Percentiles rank a stretch among this genome's conserved stretches.
These are phyloP conservation scores for Murraya paniculata DNA, from an alignment of 345 rosid species.

Conservation along the genomic window DNA sequence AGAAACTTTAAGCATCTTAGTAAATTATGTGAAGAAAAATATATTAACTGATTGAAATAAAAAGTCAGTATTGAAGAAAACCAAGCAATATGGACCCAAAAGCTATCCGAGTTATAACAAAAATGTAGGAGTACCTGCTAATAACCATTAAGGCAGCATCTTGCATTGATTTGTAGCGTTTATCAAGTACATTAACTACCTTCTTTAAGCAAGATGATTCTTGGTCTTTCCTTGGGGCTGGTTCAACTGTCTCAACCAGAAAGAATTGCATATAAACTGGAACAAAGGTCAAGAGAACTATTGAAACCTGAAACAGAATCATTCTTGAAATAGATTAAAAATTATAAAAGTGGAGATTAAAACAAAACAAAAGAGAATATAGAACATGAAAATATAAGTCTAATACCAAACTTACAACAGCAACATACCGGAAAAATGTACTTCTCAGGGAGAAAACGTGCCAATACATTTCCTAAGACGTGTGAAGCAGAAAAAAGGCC, in stretches of 20 bases:
- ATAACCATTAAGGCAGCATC: conserved; percentile 37
- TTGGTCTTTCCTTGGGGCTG: conserved; percentile 26
- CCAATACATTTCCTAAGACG: conserved; percentile 44
- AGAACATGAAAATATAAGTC: neutral
- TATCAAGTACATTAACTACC: conserved; percentile 21
- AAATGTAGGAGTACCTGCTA: conserved; percentile 29
- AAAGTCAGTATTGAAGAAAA: neutral
- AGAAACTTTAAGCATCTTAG: neutral
- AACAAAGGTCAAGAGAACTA: conserved; percentile 40
- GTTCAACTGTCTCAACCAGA: conserved; percentile 37
- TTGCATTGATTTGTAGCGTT: conserved; percentile 41
- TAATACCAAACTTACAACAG: neutral
- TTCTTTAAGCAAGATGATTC: conserved; percentile 30
- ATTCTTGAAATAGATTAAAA: neutral
- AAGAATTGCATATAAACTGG: conserved; percentile 45
- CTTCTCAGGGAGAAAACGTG: conserved; percentile 51
- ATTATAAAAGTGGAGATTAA: neutral
- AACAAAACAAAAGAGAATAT: neutral
- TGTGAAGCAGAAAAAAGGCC: conserved; percentile 56
- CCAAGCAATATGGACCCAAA: neutral
- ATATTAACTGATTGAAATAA: neutral
- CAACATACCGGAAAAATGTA: conserved; percentile 41
- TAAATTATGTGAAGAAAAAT: neutral
- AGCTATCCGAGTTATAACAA: neutral
- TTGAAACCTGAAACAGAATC: conserved; percentile 39